A percentile compares a stretch with the other conserved stretches of the same genome.
phyloP scores from a whole-genome alignment of 2,329 filamentous ascomycete species.

The Madurella mycetomatis region DNA sequence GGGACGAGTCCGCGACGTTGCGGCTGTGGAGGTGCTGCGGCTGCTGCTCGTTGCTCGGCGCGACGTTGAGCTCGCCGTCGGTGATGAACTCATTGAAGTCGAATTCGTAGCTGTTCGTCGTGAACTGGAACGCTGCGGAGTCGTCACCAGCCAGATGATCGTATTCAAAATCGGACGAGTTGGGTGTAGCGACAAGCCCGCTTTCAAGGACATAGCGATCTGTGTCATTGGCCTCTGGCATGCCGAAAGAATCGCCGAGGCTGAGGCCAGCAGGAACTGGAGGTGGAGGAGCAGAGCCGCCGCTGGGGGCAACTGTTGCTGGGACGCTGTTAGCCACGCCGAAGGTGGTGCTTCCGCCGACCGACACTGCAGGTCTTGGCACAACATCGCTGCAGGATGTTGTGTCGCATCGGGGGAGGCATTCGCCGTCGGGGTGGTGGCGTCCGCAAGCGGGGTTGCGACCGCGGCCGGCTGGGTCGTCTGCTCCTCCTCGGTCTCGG shows the following conservation, averaged over 20 bases:
- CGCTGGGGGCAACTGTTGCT: conserved; percentile 37
- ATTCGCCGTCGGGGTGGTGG: conserved; percentile 28
- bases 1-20: conserved; percentile 49
- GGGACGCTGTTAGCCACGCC: conserved; percentile 40
- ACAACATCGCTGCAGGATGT: conserved; percentile 99
- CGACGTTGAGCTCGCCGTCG: conserved; percentile 42
- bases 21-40: conserved; percentile 46
- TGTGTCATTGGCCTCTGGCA: conserved; percentile 65
- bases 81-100: conserved; percentile 55
- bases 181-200: conserved; percentile 70
- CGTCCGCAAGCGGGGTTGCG: conserved; percentile 23
- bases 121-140: conserved; percentile 42
- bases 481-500: conserved; percentile 37
- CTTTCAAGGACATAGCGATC: conserved; percentile 74
- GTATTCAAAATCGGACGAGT: conserved; percentile 61
- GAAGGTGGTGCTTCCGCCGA: conserved; percentile 59
- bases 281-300: conserved; percentile 50
- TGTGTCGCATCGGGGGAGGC: conserved; percentile 88
- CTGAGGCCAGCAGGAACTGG: conserved; percentile 60
- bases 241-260: conserved; percentile 64
- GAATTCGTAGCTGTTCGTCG: conserved; percentile 40
- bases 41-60: conserved; percentile 35
- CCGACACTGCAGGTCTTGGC: conserved; percentile 97
- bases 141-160: conserved; percentile 62
- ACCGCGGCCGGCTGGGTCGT: conserved; percentile 24